A percentile compares a stretch with the other conserved stretches of the same genome.
phyloP scores from a whole-genome alignment of 306 rosid genomes.

The Rosa lucieae region DNA sequence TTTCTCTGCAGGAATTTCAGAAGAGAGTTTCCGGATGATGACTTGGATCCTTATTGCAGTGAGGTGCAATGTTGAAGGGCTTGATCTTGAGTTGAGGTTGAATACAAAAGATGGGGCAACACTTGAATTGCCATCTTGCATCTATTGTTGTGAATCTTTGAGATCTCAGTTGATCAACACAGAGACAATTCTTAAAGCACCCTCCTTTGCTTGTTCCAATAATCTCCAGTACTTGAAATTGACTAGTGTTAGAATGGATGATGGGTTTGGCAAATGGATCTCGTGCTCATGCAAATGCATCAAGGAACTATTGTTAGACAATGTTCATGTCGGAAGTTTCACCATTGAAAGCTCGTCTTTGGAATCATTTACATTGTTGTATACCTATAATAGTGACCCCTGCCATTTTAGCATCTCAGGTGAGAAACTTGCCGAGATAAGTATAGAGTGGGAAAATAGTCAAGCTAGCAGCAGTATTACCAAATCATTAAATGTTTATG shows the following conservation, averaged over 20 bases:
- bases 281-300: not conserved
- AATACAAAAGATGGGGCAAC: not conserved
- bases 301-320: not conserved
- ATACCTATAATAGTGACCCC: not conserved
- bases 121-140: not conserved
- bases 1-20: not conserved
- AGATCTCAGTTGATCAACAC: not conserved
- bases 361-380: not conserved
- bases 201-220: not conserved
- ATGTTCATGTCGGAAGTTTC: not conserved
- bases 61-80: constrained; percentile 11
- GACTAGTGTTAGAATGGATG: too few species aligned
- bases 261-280: not conserved
- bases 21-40: not conserved
- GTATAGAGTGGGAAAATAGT: not conserved
- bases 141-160: not conserved
- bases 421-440: not conserved
- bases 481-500: not conserved
- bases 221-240: too few species aligned
- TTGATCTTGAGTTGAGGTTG: not conserved
- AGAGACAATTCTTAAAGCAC: not conserved
- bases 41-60: constrained; percentile 5
- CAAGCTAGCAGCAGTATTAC: not conserved
- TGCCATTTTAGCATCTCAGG: constrained; percentile 2
- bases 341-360: not conserved